These are phyloP conservation scores for Boletus bicolor DNA, from an alignment of 768 basidiomycete genomes.

Conservation along the genomic window DNA sequence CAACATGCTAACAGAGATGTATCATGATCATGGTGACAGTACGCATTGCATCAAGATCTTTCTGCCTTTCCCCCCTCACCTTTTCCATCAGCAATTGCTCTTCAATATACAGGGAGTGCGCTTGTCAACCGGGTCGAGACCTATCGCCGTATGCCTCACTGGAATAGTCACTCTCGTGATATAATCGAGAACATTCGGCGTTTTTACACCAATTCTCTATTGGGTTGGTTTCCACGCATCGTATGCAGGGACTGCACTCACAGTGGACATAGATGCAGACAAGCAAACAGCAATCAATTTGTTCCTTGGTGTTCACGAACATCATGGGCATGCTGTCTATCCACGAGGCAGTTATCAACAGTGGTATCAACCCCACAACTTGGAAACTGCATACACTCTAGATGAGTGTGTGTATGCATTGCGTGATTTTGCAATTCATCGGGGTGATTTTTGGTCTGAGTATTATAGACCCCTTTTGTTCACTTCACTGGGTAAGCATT, in stretches of 20 bases:
- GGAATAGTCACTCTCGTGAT: slow-evolving; percentile 96
- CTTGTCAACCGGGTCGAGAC: slow-evolving; percentile 96
- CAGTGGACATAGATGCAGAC: slow-evolving; percentile 68
- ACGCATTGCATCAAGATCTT: slow-evolving; percentile 26
- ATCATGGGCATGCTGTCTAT: slow-evolving; percentile 47
- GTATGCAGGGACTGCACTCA: not conserved
- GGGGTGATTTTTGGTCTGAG: slow-evolving; percentile 81
- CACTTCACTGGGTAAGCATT: slow-evolving; percentile 83
- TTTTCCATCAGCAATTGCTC: slow-evolving; percentile 65
- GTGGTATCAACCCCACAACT: slow-evolving; percentile 78
- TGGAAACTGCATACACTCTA: slow-evolving; percentile 63
- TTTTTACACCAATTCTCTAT: slow-evolving; percentile 91
- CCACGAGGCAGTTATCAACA: slow-evolving; percentile 72
- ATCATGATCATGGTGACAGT: slow-evolving; percentile 97
- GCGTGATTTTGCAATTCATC: slow-evolving; percentile 52
- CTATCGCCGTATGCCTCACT: slow-evolving; percentile 92
- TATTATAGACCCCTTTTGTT: slow-evolving; percentile 85
- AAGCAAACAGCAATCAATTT: slow-evolving; percentile 97
- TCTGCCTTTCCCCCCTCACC: not conserved
- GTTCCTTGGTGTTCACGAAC: slow-evolving; percentile 79
- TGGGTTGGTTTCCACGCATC: slow-evolving; percentile 47
- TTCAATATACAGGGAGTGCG: slow-evolving; percentile 96
- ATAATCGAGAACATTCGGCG: slow-evolving; percentile 93
- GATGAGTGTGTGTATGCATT: slow-evolving; percentile 65
- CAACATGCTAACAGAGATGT: slow-evolving; percentile 98